These are phyloP conservation scores for Thelonectria rubi DNA, from an alignment of 2,329 filamentous ascomycete species.

Conservation along the genomic window DNA sequence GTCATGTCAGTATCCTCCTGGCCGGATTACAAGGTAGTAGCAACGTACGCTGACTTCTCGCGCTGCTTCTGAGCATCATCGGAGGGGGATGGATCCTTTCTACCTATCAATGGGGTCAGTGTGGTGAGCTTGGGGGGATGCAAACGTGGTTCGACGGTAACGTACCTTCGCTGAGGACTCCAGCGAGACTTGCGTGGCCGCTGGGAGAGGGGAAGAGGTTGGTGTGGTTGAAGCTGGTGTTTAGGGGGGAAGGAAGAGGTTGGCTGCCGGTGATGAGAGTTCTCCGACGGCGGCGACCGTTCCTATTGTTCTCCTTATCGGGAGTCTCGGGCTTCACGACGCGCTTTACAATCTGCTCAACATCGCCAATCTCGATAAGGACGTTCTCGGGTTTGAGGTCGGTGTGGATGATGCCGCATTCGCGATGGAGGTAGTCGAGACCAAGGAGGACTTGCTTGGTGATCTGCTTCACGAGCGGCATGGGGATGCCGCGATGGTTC, in stretches of 20 bases:
- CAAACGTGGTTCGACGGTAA: background rate
- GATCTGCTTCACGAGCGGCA: constrained; percentile 97
- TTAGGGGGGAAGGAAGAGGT: constrained; percentile 92
- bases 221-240: constrained; percentile 84
- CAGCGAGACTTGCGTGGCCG: constrained; percentile 80
- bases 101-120: constrained; percentile 41
- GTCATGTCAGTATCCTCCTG: constrained; percentile 15
- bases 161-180: constrained; percentile 83
- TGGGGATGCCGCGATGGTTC: constrained; percentile 97
- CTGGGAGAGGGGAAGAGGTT: constrained; percentile 73
- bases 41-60: constrained; percentile 89
- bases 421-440: constrained; percentile 93
- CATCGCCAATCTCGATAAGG: constrained; percentile 97
- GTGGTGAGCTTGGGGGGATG: background rate
- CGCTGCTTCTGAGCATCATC: constrained; percentile 80
- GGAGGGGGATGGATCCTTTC: constrained; percentile 57
- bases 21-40: background rate
- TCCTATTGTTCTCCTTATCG: constrained; percentile 89
- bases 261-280: constrained; percentile 98
- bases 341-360: constrained; percentile 97
- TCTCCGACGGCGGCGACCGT: constrained; percentile 86
- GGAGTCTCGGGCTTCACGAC: constrained; percentile 83
- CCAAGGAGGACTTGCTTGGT: constrained; percentile 97
- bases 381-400: constrained; percentile 98
- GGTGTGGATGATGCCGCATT: constrained; percentile 99